Evolutionary conservation across 1,284 basidiomycete species (phyloP), one percentile per base, ranked within the genome.

Genomic region (Microbotryomycetes sp.): DNA sequence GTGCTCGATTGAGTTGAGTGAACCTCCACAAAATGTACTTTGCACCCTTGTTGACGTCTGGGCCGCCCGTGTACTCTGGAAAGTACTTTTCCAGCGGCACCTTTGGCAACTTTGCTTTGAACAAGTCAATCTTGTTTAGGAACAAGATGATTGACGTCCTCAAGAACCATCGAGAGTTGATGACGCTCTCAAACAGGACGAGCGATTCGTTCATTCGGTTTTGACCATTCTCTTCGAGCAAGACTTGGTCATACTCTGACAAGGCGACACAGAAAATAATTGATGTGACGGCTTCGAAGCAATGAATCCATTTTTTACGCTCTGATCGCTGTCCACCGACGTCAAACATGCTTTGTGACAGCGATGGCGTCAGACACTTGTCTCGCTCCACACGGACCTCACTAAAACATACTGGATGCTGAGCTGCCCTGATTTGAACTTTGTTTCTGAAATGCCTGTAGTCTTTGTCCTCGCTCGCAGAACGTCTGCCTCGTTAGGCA

Each of bases 11-110:
- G 49, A 89, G 88, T 76, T 96, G 91, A 79, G 93, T 96, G 70
- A 97, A 97, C 67, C 90, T 80, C 94, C 93, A 97, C 24, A 98
- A 78, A 64, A 97, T 96, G 73, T 94, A 98, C 74, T 97, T 97
- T 3, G 93, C 91, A 2, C 91, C 94, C 77, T 97, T 97, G 80
- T 96, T 96, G 75, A 97, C 89, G 73, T 97, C 92, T 7, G 86
- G 76, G 1, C 93, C 93, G 41, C 90, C 89, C 0, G 90, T 90
- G 76, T 97, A 98, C 72, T 97, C 94, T 1, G 91, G 86, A 76
- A 97, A 97, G 76, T 91, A 94, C 62, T 83, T 81, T 58, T 92
- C 88, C 18, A 97, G 78, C 3, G 92, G 92, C 0, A 79, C 76
- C 80, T 91, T 92, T 4, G 89, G 87, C 28, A 97, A 79, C 76